Conservation (phyloP, 2,329 filamentous ascomycete genomes). For the Talaromyces piceae region DNA sequence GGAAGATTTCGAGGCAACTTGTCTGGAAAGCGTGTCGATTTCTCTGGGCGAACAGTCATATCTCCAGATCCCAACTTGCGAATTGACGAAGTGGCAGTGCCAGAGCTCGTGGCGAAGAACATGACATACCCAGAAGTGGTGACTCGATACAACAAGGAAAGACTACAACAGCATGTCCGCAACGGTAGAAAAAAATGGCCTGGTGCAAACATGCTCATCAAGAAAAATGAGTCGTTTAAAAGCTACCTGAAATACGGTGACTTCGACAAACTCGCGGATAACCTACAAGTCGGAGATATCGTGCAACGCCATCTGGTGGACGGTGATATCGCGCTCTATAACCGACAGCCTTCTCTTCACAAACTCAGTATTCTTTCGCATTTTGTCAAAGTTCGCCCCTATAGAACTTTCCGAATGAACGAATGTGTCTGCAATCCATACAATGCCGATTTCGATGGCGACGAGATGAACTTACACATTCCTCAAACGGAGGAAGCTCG, state of each 20-base stretch:
- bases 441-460: slow-evolving; percentile 97
- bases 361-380: slow-evolving; percentile 98
- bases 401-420: slow-evolving; percentile 92
- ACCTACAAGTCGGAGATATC: slow-evolving; percentile 73
- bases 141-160: slow-evolving; percentile 75
- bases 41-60: slow-evolving; percentile 95
- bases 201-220: slow-evolving; percentile 76
- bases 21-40: slow-evolving; percentile 97
- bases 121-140: slow-evolving; percentile 91
- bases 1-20: slow-evolving; percentile 94
- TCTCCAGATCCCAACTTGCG: slow-evolving; percentile 91
- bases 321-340: slow-evolving; percentile 93
- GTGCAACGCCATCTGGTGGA: slow-evolving; percentile 95
- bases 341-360: slow-evolving; percentile 93
- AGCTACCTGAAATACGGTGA: slow-evolving; percentile 70
- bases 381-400: slow-evolving; percentile 83
- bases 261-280: slow-evolving; percentile 61
- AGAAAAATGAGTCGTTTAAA: slow-evolving; percentile 63
- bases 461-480: slow-evolving; percentile 98
- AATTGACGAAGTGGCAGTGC: slow-evolving; percentile 90
- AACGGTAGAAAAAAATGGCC: slow-evolving; percentile 77
- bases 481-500: slow-evolving; percentile 96
- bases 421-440: slow-evolving; percentile 98
- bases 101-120: slow-evolving; percentile 86
- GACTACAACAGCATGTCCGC: slow-evolving; percentile 64